These are phyloP conservation scores for Inonotus obliquus DNA, from an alignment of 1,284 basidiomycete genomes.

Conservation along the genomic window DNA sequence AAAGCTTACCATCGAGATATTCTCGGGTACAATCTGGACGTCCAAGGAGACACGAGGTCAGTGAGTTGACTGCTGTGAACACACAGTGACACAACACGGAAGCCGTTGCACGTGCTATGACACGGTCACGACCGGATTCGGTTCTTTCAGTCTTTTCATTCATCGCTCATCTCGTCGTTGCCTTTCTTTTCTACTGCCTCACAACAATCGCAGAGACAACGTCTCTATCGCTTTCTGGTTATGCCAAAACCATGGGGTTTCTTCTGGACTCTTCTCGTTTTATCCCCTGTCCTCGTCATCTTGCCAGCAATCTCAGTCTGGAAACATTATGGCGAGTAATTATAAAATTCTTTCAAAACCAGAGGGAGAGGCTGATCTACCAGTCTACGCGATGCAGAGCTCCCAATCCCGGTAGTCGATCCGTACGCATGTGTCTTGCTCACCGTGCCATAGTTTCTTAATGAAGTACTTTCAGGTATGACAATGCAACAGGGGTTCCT, in stretches of 20 bases:
- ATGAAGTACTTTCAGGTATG: neutral
- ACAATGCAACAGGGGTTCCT: constrained; percentile 52
- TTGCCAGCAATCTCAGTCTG: constrained; percentile 29
- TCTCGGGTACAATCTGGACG: constrained; percentile 5
- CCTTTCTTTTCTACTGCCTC: neutral
- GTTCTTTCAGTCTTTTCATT: neutral
- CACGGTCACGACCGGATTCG: neutral
- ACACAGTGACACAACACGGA: no score
- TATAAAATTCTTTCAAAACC: neutral
- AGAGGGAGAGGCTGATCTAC: neutral
- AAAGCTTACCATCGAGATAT: constrained; percentile 9
- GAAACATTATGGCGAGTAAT: constrained; percentile 29
- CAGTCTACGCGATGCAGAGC: constrained; percentile 28
- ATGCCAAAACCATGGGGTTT: constrained; percentile 31
- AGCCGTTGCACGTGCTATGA: no score
- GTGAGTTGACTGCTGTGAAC: constrained; percentile 6
- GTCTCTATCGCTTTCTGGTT: neutral
- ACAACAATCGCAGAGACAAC: neutral
- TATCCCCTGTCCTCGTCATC: constrained; percentile 33
- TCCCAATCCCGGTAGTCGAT: constrained; percentile 5
- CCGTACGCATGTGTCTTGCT: constrained; percentile 16
- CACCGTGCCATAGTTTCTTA: neutral
- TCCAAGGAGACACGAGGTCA: constrained; percentile 19
- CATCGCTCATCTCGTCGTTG: neutral
- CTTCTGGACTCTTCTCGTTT: constrained; percentile 31